Percentiles rank a stretch among this genome's conserved stretches.
These are phyloP conservation scores for Bipolaris oryzae DNA, from an alignment of 2,329 filamentous ascomycete genomes.

Conservation along the genomic window DNA sequence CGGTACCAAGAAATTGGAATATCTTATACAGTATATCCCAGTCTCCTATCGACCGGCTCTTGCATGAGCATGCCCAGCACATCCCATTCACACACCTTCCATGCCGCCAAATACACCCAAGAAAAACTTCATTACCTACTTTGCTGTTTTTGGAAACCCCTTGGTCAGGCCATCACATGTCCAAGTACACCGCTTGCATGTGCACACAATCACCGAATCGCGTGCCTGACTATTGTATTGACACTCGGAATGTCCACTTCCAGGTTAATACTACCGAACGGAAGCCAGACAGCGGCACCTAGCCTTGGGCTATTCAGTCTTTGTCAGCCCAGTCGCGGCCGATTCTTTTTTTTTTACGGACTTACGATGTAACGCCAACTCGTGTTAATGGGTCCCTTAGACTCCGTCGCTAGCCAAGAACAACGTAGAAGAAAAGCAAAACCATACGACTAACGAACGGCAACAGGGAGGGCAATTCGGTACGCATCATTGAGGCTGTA, in stretches of 20 bases:
- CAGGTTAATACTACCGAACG: neutral
- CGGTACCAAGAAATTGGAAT: conserved; percentile 9
- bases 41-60: neutral
- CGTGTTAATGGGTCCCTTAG: conserved; percentile 1
- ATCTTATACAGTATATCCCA: neutral
- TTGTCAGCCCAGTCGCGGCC: conserved; percentile 1
- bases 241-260: conserved; percentile 4
- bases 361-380: conserved; percentile 6
- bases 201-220: neutral
- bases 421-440: conserved; percentile 11
- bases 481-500: neutral
- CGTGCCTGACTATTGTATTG: conserved; percentile 1
- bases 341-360: neutral
- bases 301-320: conserved; percentile 1
- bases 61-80: neutral
- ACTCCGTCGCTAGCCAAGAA: conserved; percentile 1
- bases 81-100: neutral
- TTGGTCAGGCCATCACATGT: conserved; percentile 2
- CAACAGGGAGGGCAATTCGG: neutral
- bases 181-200: neutral
- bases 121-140: neutral
- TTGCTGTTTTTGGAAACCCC: neutral
- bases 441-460: conserved; percentile 5
- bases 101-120: neutral
- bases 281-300: conserved; percentile 7